phyloP scores from a whole-genome alignment of 2,329 filamentous ascomycete genomes.

The Fonsecaea nubica region DNA sequence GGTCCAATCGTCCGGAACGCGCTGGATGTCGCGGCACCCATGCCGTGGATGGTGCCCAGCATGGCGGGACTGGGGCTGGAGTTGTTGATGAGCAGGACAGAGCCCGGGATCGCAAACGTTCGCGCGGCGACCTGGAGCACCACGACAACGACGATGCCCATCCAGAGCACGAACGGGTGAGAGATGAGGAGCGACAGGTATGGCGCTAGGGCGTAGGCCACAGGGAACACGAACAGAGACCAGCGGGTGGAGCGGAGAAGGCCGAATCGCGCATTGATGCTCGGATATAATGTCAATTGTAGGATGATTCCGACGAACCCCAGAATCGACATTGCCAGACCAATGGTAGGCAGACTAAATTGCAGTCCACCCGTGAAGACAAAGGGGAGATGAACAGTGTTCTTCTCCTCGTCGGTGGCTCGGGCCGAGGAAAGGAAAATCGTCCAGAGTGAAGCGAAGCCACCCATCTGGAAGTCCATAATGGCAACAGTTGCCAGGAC shows the following conservation, averaged over 20 bases:
- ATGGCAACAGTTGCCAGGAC: constrained; percentile 69
- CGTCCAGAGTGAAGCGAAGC: constrained; percentile 78
- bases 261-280: constrained; percentile 70
- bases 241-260: constrained; percentile 71
- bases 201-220: constrained; percentile 74
- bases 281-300: constrained; percentile 74
- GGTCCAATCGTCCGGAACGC: constrained; percentile 64
- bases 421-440: constrained; percentile 78
- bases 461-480: constrained; percentile 74
- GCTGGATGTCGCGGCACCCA: constrained; percentile 63
- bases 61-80: constrained; percentile 65
- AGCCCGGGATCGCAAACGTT: constrained; percentile 70
- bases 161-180: constrained; percentile 63
- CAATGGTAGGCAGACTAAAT: constrained; percentile 72
- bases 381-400: constrained; percentile 57
- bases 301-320: constrained; percentile 75
- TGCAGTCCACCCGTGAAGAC: constrained; percentile 74
- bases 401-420: constrained; percentile 52
- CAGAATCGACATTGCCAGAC: constrained; percentile 75
- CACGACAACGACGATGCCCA: constrained; percentile 68
- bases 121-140: constrained; percentile 73
- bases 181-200: constrained; percentile 74
- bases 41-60: constrained; percentile 64
- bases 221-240: constrained; percentile 72
- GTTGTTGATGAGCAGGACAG: constrained; percentile 67